Evolutionary conservation across 2,329 filamentous ascomycete genomes (phyloP), one percentile per base, ranked within the genome.

Genomic region (Colletotrichum cereale): DNA sequence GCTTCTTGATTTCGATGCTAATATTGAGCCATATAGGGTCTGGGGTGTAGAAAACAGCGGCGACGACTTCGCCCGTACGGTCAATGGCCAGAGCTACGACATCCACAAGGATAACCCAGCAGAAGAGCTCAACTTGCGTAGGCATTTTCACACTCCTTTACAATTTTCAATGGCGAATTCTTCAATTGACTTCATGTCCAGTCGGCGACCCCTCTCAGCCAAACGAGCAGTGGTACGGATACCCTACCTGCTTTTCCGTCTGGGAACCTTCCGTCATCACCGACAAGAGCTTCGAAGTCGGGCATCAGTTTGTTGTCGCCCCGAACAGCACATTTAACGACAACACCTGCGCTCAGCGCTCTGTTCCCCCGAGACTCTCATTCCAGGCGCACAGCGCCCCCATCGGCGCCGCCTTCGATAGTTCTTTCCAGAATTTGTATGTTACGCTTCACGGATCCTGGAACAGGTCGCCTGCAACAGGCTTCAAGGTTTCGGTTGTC

Each of bases 111-210:
- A 91, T 77, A 92, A 92, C 75, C 90, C 90, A 1, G 89, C 87
- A 4, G 90, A 92, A 76, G 88, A 92, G 79, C 79, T 92, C 75
- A 92, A 92, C 79, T 91, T 88, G 79, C 84, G 89, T 79, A 75
- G 74, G 78, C 72, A 8, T 21, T 24, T 21, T 18, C 5, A 8
- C 56, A 1, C 16, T 52, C 40, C 5, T 12, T 7, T n/a, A n/a
- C n/a, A n/a, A n/a, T n/a, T 60, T 16, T 5, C 4, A 29, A 3
- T 26, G 3, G 21, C 14, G 1, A 11, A 42, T 36, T 2, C 11
- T 31, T 26, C 21, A 12, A 55, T 50, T 67, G 16, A 73, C 38
- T n/a, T 24, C 29, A 4, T 44, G 38, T 31, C 11, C 34, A 79
- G 78, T 79, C 29, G 79, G 79, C 8, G 76, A 79, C 47, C 78